phyloP scores from a whole-genome alignment of 1,139 yeast species.

The Blastobotrys petasosporus region DNA sequence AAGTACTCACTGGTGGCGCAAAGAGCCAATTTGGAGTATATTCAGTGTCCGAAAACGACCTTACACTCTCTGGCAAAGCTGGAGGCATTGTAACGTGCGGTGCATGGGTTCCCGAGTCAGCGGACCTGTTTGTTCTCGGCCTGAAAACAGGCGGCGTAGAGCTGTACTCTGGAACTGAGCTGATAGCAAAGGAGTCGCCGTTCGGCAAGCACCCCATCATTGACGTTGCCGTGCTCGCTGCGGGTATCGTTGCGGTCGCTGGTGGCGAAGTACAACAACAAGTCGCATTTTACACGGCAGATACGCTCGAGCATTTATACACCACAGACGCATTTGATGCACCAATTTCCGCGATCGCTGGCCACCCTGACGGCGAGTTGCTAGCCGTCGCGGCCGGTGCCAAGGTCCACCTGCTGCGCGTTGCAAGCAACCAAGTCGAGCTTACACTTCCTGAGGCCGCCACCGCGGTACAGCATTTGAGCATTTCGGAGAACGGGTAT shows the following conservation, averaged over 20 bases:
- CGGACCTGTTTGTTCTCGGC: conserved; percentile 16
- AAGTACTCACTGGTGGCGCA: conserved; percentile 27
- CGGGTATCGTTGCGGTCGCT: conserved; percentile 28
- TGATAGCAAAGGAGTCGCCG: neutral
- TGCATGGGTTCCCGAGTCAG: conserved; percentile 21
- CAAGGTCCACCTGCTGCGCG: conserved; percentile 37
- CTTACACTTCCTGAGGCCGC: conserved; percentile 21
- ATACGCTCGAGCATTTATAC: neutral
- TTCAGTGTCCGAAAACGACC: conserved; percentile 14
- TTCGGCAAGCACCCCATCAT: conserved; percentile 19
- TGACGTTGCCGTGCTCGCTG: conserved; percentile 36
- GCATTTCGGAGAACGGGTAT: conserved; percentile 10
- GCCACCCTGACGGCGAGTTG: conserved; percentile 65
- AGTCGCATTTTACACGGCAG: too few species aligned
- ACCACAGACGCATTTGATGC: neutral
- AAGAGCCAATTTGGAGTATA: conserved; percentile 23
- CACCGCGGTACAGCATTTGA: conserved; percentile 1
- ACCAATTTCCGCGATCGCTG: conserved; percentile 27
- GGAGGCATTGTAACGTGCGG: conserved; percentile 25
- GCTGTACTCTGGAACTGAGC: conserved; percentile 9
- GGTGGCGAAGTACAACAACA: too few species aligned
- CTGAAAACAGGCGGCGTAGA: conserved; percentile 23
- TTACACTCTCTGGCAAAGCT: conserved; percentile 15
- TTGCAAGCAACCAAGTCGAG: conserved; percentile 29
- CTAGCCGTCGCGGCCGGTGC: conserved; percentile 44